Conservation (phyloP, 768 basidiomycete genomes). For the Termitomyces sp. region DNA sequence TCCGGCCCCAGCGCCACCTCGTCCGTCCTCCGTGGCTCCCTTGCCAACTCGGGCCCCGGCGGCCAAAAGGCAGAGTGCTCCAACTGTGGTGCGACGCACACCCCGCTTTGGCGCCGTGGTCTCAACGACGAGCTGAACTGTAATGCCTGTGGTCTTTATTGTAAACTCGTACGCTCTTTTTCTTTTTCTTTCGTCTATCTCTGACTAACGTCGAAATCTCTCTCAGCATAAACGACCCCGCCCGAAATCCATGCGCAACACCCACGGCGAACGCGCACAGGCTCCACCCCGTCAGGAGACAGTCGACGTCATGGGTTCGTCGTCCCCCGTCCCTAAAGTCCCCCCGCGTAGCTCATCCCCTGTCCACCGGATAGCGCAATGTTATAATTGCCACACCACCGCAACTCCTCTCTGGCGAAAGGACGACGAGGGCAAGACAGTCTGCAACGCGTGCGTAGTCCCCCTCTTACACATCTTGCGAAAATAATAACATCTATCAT, state of each 20-base stretch:
- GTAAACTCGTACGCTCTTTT: constrained; percentile 58
- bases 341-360: constrained; percentile 25
- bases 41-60: constrained; percentile 42
- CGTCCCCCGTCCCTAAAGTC: constrained; percentile 23
- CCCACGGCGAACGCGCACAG: constrained; percentile 69
- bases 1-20: constrained; percentile 65
- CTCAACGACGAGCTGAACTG: constrained; percentile 88
- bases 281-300: constrained; percentile 63
- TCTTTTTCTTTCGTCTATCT: too few relatives aligned
- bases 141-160: constrained; percentile 86
- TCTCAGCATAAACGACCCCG: constrained; percentile 80
- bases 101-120: constrained; percentile 83
- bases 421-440: constrained; percentile 88
- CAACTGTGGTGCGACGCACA: constrained; percentile 87
- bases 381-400: constrained; percentile 88
- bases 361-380: constrained; percentile 57
- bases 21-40: constrained; percentile 31
- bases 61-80: constrained; percentile 80
- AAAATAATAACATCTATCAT: too few relatives aligned
- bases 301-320: constrained; percentile 69
- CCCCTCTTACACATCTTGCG: too few relatives aligned
- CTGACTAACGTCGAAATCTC: too few relatives aligned
- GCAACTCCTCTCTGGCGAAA: constrained; percentile 89
- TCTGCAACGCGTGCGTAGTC: constrained; percentile 83
- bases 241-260: constrained; percentile 83